These are phyloP conservation scores for Colletotrichum cereale DNA, from an alignment of 2,329 filamentous ascomycete species.

Conservation along the genomic window DNA sequence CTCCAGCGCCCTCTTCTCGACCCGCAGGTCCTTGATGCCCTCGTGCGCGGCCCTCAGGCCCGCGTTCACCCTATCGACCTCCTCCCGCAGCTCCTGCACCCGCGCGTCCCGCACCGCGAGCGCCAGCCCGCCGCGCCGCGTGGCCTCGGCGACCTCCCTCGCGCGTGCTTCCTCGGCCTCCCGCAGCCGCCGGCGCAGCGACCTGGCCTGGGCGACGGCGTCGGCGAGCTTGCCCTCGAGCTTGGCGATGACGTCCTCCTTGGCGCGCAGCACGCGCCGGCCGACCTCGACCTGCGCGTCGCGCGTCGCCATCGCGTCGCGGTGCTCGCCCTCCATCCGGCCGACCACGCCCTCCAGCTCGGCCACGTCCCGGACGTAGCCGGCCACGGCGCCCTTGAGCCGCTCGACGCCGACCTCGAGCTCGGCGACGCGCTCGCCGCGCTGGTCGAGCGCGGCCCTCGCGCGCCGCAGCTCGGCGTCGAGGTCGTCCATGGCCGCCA, in stretches of 20 bases:
- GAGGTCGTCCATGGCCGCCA: slow-evolving; percentile 63
- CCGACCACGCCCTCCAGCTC: slow-evolving; percentile 66
- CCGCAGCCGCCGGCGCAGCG: slow-evolving; percentile 55
- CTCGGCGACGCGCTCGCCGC: slow-evolving; percentile 57
- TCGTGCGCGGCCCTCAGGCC: slow-evolving; percentile 62
- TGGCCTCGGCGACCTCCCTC: slow-evolving; percentile 50
- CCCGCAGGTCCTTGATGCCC: slow-evolving; percentile 58
- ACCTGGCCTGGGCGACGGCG: slow-evolving; percentile 54
- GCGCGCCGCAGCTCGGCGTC: slow-evolving; percentile 55
- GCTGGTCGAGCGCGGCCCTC: slow-evolving; percentile 51
- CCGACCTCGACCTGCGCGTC: slow-evolving; percentile 52
- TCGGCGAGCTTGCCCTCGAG: slow-evolving; percentile 60
- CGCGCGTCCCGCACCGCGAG: slow-evolving; percentile 65
- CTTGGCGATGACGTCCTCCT: slow-evolving; percentile 53
- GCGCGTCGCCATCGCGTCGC: slow-evolving; percentile 48
- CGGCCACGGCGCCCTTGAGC: slow-evolving; percentile 64
- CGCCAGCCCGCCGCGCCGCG: slow-evolving; percentile 58
- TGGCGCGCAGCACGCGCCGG: slow-evolving; percentile 51
- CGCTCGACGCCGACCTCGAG: slow-evolving; percentile 63
- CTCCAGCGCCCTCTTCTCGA: slow-evolving; percentile 59
- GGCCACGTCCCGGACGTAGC: slow-evolving; percentile 65
- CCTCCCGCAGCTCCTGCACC: slow-evolving; percentile 60
- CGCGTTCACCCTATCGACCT: slow-evolving; percentile 61
- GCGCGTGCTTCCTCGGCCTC: slow-evolving; percentile 52
- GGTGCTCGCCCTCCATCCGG: slow-evolving; percentile 58